Base-by-base conservation (phyloP, 2,329 filamentous ascomycete genomes). In the Pseudogymnoascus pannorum region DNA sequence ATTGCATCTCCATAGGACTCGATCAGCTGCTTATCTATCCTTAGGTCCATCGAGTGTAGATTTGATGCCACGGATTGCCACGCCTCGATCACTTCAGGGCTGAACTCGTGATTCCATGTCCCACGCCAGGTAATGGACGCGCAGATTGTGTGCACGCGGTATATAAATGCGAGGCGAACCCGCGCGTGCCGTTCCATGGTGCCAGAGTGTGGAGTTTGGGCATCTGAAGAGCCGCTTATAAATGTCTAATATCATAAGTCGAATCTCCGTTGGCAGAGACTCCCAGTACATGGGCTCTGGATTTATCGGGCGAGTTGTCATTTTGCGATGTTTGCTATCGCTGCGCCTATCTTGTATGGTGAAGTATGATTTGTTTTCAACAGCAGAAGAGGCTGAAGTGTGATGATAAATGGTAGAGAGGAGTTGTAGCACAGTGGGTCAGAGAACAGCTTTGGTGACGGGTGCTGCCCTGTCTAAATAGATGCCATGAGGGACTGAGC, bases 1-100 rank as follows among this genome's bases (percentile, higher is more conserved):
- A 73, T 70, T 11, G 70, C 73, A 66, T 74, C 73, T 40, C 68
- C 72, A 62, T 69, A 69, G 57, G 66, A 72, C 33, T 18, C 33
- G 54, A 72, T 66, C 8, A 64, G 59, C 26, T 70, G 26, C 18
- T 67, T 67, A 5, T 48, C 20, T 16, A 71, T 31, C 59, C 64
- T 60, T 58, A 73, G 68, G 29, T 64, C 36, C 59, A 26, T 35
- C 31, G 20, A 64, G 60, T 16, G 57, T 18, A 64, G 29, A 60
- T 64, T 62, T 42, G 61, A 66, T 61, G 68, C 67, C 51, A 61
- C 64, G 38, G 22, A 62, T 63, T 65, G 63, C 68, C 69, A 71
- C 24, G 63, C 42, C 58, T 72, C 29, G 12, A 73, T 59, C 59
- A 71, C 67, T 61, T 3, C 42, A 66, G 65, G 61, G 59, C 57